Base-by-base conservation (phyloP, 2,329 filamentous ascomycete genomes). In the Parastagonospora nodorum region DNA sequence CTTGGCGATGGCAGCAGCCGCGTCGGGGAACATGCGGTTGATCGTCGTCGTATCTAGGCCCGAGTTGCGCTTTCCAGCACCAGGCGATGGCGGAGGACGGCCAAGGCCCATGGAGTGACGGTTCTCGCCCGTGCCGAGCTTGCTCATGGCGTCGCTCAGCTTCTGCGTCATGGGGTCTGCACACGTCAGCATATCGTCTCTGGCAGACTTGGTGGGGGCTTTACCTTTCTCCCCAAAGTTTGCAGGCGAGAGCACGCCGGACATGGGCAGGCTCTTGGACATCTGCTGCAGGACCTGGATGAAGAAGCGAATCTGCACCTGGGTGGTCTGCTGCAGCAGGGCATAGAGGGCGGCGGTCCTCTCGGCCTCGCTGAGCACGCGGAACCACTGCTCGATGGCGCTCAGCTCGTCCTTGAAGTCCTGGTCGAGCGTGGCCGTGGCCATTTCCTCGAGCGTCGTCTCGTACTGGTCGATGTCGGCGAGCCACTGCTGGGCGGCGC, bases 401-500 rank as follows among this genome's bases (percentile, higher is more conserved):
- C 92, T 97, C 54, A 99, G 84, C 76, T 99, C 94, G 76, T 97
- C 94, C 79, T 99, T 99, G 82, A 99, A 99, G 72, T 99, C 94
- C 79, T 99, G 94, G 72, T 99, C 94, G 47, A 97, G 81, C n/a
- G 94, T 97, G 27, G 94, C 94, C 29, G 93, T 92, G 37, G 94
- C 94, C 94, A 99, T 99, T 74, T 99, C 94, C 76, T 97, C 94
- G 68, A 99, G 77, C 1, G 94, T 99, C n/a, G 88, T 96, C 80
- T 99, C 94, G 69, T 97, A 97, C 75, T 97, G 93, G 73, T 99
- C 94, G 63, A 99, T 97, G 68, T 99, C 94, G 48, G 93, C 92
- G 66, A 99, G 93, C 94, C 94, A 99, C 76, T 99, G 92, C 78
- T 97, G 92, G 43, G 93, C 92, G 59, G 93, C 89, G 76, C 92